A percentile compares a stretch with the other conserved stretches of the same genome.
Conservation (phyloP, 129 eudicot genomes). For the Deinandra increscens region DNA sequence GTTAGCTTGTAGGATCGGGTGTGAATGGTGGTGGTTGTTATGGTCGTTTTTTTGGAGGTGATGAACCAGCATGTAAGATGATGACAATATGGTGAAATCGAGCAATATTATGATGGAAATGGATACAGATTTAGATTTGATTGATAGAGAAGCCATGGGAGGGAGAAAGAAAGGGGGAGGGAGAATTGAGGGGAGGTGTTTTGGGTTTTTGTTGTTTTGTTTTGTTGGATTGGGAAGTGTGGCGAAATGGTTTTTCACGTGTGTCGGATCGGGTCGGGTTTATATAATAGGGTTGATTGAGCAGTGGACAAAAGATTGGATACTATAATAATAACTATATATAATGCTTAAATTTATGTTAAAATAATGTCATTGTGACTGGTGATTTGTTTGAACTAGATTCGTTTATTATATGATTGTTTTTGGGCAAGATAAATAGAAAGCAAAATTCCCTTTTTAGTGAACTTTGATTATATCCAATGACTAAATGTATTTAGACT, state of each 20-base stretch:
- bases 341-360: not conserved
- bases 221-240: slow-evolving; percentile 31
- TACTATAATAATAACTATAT: not conserved
- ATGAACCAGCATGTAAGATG: slow-evolving; percentile 46
- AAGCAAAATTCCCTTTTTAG: too few relatives aligned
- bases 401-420: not conserved
- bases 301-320: not conserved
- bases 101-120: not conserved
- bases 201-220: slow-evolving; percentile 27
- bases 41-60: slow-evolving; percentile 41
- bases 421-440: too few relatives aligned
- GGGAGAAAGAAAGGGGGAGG: slow-evolving; percentile 26
- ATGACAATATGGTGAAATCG: slow-evolving; percentile 22
- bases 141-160: slow-evolving; percentile 39
- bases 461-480: too few relatives aligned
- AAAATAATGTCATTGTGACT: not conserved
- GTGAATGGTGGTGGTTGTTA: slow-evolving; percentile 33
- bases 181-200: slow-evolving; percentile 12
- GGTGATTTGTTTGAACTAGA: not conserved
- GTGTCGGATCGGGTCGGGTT: slow-evolving; percentile 40
- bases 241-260: slow-evolving; percentile 34
- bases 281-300: not conserved
- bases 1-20: slow-evolving; percentile 56
- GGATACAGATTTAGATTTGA: not conserved
- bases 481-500: too few relatives aligned